Conservation (phyloP, 768 basidiomycete genomes). For the Suillus plorans region DNA sequence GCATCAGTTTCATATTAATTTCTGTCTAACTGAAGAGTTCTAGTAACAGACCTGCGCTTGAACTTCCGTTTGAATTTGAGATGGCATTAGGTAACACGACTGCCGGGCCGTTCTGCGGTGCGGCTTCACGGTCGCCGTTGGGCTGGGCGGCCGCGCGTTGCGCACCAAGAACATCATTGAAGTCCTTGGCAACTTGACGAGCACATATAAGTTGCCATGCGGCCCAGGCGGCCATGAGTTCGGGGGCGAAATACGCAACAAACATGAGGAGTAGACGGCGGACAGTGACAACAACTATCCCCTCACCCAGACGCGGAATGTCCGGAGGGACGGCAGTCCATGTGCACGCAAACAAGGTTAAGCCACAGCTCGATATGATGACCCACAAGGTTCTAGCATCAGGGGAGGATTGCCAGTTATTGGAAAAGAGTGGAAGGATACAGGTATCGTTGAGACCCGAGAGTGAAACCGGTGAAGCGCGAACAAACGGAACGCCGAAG, state of each 20-base stretch:
- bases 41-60: too few species aligned
- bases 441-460: not conserved
- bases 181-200: not conserved
- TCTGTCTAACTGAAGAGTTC: not conserved
- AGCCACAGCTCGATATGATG: too few species aligned
- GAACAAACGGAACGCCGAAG: too few species aligned
- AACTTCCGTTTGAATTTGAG: too few species aligned
- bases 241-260: not conserved
- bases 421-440: not conserved
- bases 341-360: too few species aligned
- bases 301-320: not conserved
- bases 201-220: not conserved
- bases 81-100: too few species aligned
- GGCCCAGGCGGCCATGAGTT: not conserved
- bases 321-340: not conserved
- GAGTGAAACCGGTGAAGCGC: not conserved
- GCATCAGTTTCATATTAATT: not conserved
- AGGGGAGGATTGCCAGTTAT: too few species aligned
- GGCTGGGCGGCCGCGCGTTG: not conserved
- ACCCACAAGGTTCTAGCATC: too few species aligned
- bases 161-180: not conserved
- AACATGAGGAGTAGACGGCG: not conserved
- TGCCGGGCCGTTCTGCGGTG: too few species aligned
- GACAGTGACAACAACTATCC: too few species aligned
- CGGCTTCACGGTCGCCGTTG: too few species aligned